Base-by-base conservation (phyloP, 345 rosid genomes). In the Boechera retrofracta region DNA sequence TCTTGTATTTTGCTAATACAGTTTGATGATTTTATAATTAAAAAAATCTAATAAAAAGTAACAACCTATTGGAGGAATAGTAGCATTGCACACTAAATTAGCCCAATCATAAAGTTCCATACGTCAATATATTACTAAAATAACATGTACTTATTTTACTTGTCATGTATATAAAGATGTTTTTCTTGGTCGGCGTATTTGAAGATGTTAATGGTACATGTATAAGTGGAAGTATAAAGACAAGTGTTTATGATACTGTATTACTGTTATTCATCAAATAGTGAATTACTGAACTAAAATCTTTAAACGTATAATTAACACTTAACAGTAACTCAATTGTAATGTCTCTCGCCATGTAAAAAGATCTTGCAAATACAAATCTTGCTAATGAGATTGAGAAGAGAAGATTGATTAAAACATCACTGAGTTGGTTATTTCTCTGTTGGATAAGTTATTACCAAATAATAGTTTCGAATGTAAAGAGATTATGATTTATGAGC, bases 81-180 rank as follows among this genome's bases (percentile, higher is more conserved):
- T 15, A 32, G 42, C 0, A 2, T 69, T 12, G 31, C 31, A 29
- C 3, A 45, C 51, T 15, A 45, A 15, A 42, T 36, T 24, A 67
- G 15, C 24, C 5, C 52, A n/a, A 39, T 41, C 41, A 39, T 55
- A 39, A 29, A 52, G 13, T 35, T 10, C 13, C 0, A 0, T 10
- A 41, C 44, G 44, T 41, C 13, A 10, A 10, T 41, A 41, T 41
- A 10, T 10, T 10, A 10, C 44, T 41, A 1, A 41, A 41, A 41
- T 7, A 21, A 35, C 35, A 55, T 69, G 16, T 41, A 56, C 18
- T 55, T 68, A 15, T 53, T 55, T 42, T 56, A 42, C 54, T n/a
- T 55, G 64, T 42, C 64, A 11, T 31, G 62, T 57, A 41, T 10
- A 41, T 6, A 32, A 15, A 57, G 1, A 57, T 32, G 24, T 32